These are phyloP conservation scores for Hericium coralloides DNA, from an alignment of 768 basidiomycete genomes.

Conservation along the genomic window DNA sequence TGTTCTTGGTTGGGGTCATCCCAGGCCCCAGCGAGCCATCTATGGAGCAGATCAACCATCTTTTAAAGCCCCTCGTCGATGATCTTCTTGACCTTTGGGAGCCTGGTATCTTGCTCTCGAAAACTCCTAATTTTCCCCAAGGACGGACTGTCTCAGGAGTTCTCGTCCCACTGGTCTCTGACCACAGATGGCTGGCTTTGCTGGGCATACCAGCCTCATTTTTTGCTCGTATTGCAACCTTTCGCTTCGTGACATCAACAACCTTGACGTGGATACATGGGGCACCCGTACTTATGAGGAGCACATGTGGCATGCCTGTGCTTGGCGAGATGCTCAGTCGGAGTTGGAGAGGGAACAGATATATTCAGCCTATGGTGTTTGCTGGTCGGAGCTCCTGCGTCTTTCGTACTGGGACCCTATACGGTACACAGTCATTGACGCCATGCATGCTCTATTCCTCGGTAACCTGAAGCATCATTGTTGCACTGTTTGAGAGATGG, in stretches of 20 bases:
- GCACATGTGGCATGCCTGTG: conserved; percentile 3
- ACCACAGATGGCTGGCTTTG: background rate
- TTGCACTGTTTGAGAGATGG: conserved; percentile 3
- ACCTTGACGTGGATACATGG: conserved; percentile 22
- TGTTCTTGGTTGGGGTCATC: conserved; percentile 33
- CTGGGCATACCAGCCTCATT: background rate
- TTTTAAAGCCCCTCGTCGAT: conserved; percentile 29
- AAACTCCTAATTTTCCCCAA: conserved; percentile 11
- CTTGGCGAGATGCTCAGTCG: conserved; percentile 14
- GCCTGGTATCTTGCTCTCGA: conserved; percentile 20
- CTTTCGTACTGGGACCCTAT: conserved; percentile 33
- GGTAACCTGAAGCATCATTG: conserved; percentile 26
- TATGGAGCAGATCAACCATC: conserved; percentile 26
- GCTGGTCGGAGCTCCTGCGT: conserved; percentile 22
- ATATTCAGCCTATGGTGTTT: conserved; percentile 15
- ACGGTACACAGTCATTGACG: conserved; percentile 24
- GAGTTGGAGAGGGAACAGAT: conserved; percentile 3
- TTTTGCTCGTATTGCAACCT: background rate
- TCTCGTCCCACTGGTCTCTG: background rate
- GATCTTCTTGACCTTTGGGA: conserved; percentile 27
- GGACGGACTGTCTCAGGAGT: background rate
- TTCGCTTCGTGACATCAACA: conserved; percentile 15
- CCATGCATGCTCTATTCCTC: conserved; percentile 33
- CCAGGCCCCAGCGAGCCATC: conserved; percentile 32
- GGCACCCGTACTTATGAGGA: conserved; percentile 3